A percentile compares a stretch with the other conserved stretches of the same genome.
These are phyloP conservation scores for Boletus rubroflammeus DNA, from an alignment of 768 basidiomycete genomes.

Conservation along the genomic window DNA sequence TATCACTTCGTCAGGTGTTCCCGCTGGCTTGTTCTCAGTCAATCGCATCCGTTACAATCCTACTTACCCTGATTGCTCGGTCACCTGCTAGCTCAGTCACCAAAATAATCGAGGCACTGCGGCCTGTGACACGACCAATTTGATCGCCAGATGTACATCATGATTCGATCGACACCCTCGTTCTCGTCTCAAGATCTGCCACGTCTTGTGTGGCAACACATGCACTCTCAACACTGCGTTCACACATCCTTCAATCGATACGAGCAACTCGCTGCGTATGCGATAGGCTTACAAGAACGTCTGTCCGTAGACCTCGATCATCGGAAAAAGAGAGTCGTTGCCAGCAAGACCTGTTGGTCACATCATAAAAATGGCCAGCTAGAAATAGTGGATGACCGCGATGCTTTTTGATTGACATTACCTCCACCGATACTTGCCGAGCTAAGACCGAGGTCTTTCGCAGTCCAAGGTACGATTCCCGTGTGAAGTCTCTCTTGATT, in stretches of 20 bases:
- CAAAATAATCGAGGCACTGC: slow-evolving; percentile 15
- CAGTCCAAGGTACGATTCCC: slow-evolving; percentile 10
- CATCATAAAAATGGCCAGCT: slow-evolving; percentile 3
- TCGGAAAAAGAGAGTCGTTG: slow-evolving; percentile 6
- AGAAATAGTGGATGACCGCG: slow-evolving; percentile 9
- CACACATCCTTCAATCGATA: slow-evolving; percentile 4
- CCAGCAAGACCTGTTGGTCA: background rate
- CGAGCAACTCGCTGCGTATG: slow-evolving; percentile 1
- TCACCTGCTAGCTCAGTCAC: slow-evolving; percentile 3
- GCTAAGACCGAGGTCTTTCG: slow-evolving; percentile 23
- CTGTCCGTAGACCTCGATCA: slow-evolving; percentile 9
- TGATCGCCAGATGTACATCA: slow-evolving; percentile 21
- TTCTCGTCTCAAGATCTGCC: slow-evolving; percentile 19
- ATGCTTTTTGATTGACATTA: slow-evolving; percentile 22
- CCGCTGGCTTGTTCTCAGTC: slow-evolving; percentile 12
- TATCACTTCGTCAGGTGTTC: slow-evolving; percentile 14
- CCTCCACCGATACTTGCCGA: slow-evolving; percentile 7
- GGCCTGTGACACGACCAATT: slow-evolving; percentile 26
- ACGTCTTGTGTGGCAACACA: slow-evolving; percentile 24
- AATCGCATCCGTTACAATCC: slow-evolving; percentile 13
- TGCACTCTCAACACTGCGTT: slow-evolving; percentile 14
- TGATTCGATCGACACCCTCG: slow-evolving; percentile 22
- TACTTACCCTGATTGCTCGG: slow-evolving; percentile 4
- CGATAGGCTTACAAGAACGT: slow-evolving; percentile 5
- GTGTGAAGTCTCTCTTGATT: slow-evolving; percentile 16